A percentile compares a stretch with the other conserved stretches of the same genome.
phyloP scores from a whole-genome alignment of 2,329 filamentous ascomycete genomes.

The Bipolaris cookei region DNA sequence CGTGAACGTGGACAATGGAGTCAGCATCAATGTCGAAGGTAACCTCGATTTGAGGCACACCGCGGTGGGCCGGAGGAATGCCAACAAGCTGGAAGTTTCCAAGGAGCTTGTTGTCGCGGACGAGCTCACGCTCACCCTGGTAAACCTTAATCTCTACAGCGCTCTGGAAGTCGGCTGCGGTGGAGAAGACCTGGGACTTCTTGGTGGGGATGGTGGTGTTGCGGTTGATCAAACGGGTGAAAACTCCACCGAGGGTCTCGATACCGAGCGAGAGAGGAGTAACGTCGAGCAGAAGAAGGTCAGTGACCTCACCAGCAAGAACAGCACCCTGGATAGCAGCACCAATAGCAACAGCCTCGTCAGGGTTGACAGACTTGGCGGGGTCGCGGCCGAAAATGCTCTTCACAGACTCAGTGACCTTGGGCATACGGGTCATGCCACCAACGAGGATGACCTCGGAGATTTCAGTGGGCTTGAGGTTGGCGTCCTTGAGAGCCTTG shows the following conservation, averaged over 20 bases:
- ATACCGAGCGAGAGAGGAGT: conserved; percentile 97
- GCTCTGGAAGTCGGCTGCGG: conserved; percentile 96
- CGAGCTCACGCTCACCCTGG: conserved; percentile 99
- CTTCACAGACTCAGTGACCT: conserved; percentile 96
- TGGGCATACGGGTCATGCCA: conserved; percentile 99
- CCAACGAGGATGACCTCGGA: conserved; percentile 97
- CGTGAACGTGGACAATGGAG: conserved; percentile 96
- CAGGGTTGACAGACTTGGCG: conserved; percentile 97
- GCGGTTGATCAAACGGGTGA: conserved; percentile 97
- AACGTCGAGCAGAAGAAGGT: conserved; percentile 92
- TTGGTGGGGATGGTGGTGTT: conserved; percentile 99
- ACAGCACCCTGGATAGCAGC: conserved; percentile 97
- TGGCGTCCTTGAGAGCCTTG: conserved; percentile 96
- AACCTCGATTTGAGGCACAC: conserved; percentile 95
- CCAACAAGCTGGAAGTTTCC: conserved; percentile 99
- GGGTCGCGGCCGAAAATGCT: conserved; percentile 94
- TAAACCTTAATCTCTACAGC: conserved; percentile 99
- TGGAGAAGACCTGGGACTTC: conserved; percentile 98
- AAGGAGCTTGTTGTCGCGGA: conserved; percentile 97
- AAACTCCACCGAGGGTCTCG: conserved; percentile 96
- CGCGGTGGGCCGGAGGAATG: conserved; percentile 93
- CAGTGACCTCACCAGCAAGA: conserved; percentile 94
- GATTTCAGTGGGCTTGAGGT: conserved; percentile 88
- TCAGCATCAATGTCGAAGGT: conserved; percentile 99
- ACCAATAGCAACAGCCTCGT: conserved; percentile 97